A percentile compares a stretch with the other conserved stretches of the same genome.
These are phyloP conservation scores for Rhodotorula sp. DNA, from an alignment of 1,284 basidiomycete species.

Conservation along the genomic window DNA sequence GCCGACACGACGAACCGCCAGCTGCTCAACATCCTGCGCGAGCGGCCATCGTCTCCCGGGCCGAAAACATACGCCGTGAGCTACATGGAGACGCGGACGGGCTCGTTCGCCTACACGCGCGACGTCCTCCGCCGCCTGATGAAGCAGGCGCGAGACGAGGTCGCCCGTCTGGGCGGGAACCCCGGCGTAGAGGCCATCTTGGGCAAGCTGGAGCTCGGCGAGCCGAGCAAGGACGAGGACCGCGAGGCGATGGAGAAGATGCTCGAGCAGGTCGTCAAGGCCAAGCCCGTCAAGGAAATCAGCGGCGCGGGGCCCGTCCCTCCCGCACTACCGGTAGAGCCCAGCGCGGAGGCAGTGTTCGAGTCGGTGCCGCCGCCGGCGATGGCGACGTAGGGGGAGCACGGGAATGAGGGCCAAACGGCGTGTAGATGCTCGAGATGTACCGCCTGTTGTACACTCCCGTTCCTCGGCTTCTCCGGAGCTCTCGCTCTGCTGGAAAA, in stretches of 20 bases:
- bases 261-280: constrained; percentile 6
- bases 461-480: no score
- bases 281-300: constrained; percentile 2
- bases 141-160: constrained; percentile 60
- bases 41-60: constrained; percentile 75
- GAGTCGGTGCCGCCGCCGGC: not conserved
- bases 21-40: constrained; percentile 83
- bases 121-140: constrained; percentile 63
- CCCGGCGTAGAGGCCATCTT: constrained; percentile 56
- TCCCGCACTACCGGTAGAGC: not conserved
- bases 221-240: constrained; percentile 13
- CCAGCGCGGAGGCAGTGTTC: not conserved
- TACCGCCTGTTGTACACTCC: not conserved
- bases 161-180: constrained; percentile 65
- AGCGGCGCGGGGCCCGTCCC: not conserved
- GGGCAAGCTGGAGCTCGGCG: constrained; percentile 48
- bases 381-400: no score
- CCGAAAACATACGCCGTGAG: constrained; percentile 76
- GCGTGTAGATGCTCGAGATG: no score
- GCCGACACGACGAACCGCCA: constrained; percentile 71
- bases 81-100: constrained; percentile 70
- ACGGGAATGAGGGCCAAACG: no score
- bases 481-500: no score
- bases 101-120: constrained; percentile 74
- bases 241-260: constrained; percentile 12